These are phyloP conservation scores for Yamadazyma philogaea DNA, from an alignment of 805 yeast genomes.

Conservation along the genomic window DNA sequence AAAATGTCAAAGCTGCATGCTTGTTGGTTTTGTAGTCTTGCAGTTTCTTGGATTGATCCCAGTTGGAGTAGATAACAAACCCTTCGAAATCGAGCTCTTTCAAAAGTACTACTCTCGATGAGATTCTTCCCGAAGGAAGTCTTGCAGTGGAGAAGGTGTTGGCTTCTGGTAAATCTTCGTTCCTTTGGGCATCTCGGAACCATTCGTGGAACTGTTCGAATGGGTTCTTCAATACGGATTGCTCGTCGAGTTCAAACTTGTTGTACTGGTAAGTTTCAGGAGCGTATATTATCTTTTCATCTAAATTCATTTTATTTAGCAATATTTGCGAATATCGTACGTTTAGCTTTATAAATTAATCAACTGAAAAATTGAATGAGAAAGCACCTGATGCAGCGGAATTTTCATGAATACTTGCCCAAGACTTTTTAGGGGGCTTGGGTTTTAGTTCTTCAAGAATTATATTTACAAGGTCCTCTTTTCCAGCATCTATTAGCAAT, in stretches of 20 bases:
- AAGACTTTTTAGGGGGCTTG: conserved; percentile 3
- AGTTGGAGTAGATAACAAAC: conserved; percentile 84
- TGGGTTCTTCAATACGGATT: conserved; percentile 57
- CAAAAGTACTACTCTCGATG: conserved; percentile 78
- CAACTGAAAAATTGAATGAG: conserved; percentile 12
- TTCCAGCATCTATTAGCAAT: conserved; percentile 42
- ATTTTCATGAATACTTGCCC: conserved; percentile 1
- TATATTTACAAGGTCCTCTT: conserved; percentile 17
- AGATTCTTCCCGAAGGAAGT: conserved; percentile 86
- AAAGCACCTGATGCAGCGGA: conserved; percentile 2
- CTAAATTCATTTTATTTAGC: conserved; percentile 10
- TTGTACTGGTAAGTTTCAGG: conserved; percentile 88
- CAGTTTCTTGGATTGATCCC: conserved; percentile 84
- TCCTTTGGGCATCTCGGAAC: conserved; percentile 73
- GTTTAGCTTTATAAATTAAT: conserved; percentile 2
- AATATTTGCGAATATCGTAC: neutral
- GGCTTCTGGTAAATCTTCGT: conserved; percentile 73
- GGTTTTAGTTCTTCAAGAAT: conserved; percentile 5
- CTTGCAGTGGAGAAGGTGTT: conserved; percentile 85
- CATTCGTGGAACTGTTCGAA: conserved; percentile 76
- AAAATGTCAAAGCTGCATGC: conserved; percentile 79
- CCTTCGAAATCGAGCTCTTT: conserved; percentile 88
- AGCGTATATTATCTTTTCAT: conserved; percentile 51
- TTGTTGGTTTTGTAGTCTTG: conserved; percentile 69
- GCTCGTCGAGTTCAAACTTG: conserved; percentile 55